Evolutionary conservation across 1,284 basidiomycete genomes (phyloP), one percentile per base, ranked within the genome.

Genomic region (Rhodotorula mucilaginosa): DNA sequence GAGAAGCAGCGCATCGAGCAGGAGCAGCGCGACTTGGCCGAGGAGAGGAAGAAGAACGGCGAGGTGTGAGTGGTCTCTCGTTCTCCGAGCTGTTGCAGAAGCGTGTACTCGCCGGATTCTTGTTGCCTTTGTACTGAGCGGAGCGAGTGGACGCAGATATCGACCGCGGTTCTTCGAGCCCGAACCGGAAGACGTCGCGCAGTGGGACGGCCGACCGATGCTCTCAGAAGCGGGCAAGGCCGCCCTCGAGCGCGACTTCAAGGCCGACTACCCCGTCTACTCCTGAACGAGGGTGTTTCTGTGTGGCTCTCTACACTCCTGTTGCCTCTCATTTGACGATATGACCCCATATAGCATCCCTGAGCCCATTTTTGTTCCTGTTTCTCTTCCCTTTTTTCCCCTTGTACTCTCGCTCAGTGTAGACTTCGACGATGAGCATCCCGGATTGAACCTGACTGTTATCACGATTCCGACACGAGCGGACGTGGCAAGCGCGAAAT

Each of bases 1-100:
- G 86, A 90, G 81, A 97, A 97, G 84, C 87, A 93, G 68, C 81
- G 81, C 7, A 94, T 97, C 68, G 94, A 97, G 83, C 93, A 97
- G 85, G 86, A 82, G 78, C 94, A 97, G 84, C 84, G 94, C 68
- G 93, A 96, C 75, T 86, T 88, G 58, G 90, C 93, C 13, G 89
- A 88, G 19, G 89, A 92, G 81, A 84, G 91, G 81, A 94, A 93
- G 84, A 86, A 85, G 79, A 89, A 87, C 70, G 90, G 89, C 26
- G 82, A 86, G 61, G 85, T 86, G 91, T 95, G 79, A 84, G 92
- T 89, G 15, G 15, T 8, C 34, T 5, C 19, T 51, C 7, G 31
- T 13, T 21, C 65, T 62, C 61, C 74, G 49, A 51, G 39, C 39
- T 21, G 13, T 19, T 39, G 15, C 3, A 26, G n/a, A 10, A 23